Conservation (phyloP, 257 asterid species). For the Prunella vulgaris region DNA sequence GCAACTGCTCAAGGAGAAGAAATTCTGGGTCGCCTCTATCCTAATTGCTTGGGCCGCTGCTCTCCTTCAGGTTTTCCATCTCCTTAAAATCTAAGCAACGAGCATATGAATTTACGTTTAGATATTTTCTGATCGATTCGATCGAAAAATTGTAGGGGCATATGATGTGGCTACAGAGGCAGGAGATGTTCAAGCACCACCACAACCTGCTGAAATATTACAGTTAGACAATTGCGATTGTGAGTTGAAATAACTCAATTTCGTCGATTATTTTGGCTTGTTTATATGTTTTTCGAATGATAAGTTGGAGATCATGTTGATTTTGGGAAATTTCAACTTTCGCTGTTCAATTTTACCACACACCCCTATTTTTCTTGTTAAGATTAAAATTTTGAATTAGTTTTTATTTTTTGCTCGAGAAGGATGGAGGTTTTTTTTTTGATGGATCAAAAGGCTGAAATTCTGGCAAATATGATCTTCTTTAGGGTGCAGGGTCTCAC, state of each 20-base stretch:
- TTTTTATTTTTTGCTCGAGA: too few relatives aligned
- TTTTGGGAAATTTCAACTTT: not conserved
- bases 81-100: not conserved
- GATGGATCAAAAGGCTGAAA: not conserved
- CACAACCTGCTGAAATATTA: conserved; percentile 27
- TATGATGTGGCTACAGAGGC: conserved; percentile 86
- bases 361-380: not conserved
- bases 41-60: conserved; percentile 80
- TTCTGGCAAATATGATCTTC: not conserved
- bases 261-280: too few relatives aligned
- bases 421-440: too few relatives aligned
- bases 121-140: not conserved
- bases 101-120: not conserved
- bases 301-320: conserved; percentile 7
- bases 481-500: too few relatives aligned
- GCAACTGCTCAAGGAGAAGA: conserved; percentile 62
- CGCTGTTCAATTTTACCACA: not conserved
- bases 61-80: conserved; percentile 64
- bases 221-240: not conserved
- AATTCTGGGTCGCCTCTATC: conserved; percentile 73
- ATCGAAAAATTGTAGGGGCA: conserved; percentile 51
- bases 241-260: too few relatives aligned
- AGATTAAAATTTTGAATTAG: not conserved
- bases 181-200: conserved; percentile 73
- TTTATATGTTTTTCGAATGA: too few relatives aligned